Evolutionary conservation across 139 green algal species (phyloP).

Genomic region (Micractinium conductrix): DNA sequence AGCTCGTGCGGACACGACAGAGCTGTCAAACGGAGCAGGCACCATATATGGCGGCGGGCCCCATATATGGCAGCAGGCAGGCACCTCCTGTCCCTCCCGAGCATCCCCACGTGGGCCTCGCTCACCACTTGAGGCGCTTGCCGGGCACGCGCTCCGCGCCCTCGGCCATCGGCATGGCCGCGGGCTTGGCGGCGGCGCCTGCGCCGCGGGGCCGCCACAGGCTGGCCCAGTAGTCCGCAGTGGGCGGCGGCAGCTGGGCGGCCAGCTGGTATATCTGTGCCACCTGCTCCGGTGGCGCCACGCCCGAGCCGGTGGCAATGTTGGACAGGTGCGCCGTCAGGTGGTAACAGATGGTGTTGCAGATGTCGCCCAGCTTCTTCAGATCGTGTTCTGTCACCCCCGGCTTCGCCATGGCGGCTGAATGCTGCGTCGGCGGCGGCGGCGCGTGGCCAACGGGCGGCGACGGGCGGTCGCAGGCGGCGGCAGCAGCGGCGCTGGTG

Average conservation of each 20-base stretch:
- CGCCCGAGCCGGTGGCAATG: background rate
- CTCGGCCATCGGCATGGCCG: background rate
- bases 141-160: background rate
- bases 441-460: no score
- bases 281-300: background rate
- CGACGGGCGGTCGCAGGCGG: no score
- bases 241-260: background rate
- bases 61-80: no score
- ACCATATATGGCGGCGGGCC: no score
- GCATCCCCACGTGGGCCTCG: no score
- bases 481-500: no score
- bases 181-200: background rate
- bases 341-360: constrained; percentile 17
- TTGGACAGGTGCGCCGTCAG: constrained; percentile 3
- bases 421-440: no score
- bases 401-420: background rate
- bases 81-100: no score
- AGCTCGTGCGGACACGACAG: no score
- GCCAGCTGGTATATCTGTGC: constrained; percentile 13
- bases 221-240: background rate
- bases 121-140: constrained; percentile 40
- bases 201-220: background rate
- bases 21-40: no score
- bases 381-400: background rate
- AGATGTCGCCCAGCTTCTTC: constrained; percentile 14